Evolutionary conservation across 495 filamentous ascomycete species (phyloP).

Genomic region (Aspergillus mulundensis): DNA sequence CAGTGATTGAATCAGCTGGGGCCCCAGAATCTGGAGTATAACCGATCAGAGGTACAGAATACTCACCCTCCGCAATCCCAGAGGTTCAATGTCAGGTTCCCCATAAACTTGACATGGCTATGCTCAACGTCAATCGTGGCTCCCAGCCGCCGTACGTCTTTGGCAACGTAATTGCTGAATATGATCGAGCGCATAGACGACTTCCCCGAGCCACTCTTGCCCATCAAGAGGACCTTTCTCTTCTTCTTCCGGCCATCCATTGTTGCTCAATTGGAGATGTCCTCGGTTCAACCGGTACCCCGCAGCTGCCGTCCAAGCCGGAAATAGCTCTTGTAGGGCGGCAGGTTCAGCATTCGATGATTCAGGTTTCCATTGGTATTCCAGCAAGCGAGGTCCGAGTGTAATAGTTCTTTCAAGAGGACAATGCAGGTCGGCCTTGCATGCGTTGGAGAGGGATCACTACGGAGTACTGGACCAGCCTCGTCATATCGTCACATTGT

Average conservation of each 20-base stretch:
- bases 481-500: constrained; percentile 7
- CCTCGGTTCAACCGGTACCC: constrained; percentile 14
- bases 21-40: neutral
- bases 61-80: constrained; percentile 93
- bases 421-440: neutral
- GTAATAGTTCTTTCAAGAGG: neutral
- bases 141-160: constrained; percentile 87
- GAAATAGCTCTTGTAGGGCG: constrained; percentile 1
- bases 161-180: constrained; percentile 96
- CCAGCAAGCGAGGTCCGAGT: neutral
- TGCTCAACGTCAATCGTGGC: constrained; percentile 99
- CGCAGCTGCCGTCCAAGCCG: constrained; percentile 12
- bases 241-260: constrained; percentile 52
- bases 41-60: neutral
- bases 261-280: constrained; percentile 1
- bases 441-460: constrained; percentile 1
- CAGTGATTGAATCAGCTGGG: neutral
- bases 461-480: constrained; percentile 10
- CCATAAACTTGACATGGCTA: constrained; percentile 95
- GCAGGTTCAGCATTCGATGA: constrained; percentile 9
- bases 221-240: constrained; percentile 63
- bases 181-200: constrained; percentile 98
- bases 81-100: constrained; percentile 91
- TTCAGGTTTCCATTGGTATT: neutral
- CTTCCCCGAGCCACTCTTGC: constrained; percentile 98